Percentiles rank a stretch among this genome's conserved stretches.
Evolutionary conservation across 352 stramenopile species (phyloP).

Genomic region (Thalassiosira hispida): DNA sequence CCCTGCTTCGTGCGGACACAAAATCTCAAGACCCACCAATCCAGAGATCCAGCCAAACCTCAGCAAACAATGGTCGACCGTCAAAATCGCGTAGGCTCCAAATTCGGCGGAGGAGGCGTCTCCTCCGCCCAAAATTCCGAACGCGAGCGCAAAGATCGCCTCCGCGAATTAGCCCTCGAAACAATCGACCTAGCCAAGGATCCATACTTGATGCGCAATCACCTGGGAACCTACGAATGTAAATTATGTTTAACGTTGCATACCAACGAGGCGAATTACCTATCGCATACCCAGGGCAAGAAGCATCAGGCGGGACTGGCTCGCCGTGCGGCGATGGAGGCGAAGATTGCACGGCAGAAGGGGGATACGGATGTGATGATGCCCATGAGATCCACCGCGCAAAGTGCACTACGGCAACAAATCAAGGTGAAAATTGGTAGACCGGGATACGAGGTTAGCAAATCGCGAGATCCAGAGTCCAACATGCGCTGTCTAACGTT

Average conservation of each 20-base stretch:
- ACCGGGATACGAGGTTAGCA: constrained; percentile 97
- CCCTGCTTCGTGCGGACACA: no score
- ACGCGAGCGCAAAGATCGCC: constrained; percentile 94
- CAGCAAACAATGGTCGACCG: constrained; percentile 76
- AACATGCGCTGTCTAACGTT: constrained; percentile 86
- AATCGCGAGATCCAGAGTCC: constrained; percentile 85
- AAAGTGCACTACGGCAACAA: constrained; percentile 52
- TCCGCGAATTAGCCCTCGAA: constrained; percentile 97
- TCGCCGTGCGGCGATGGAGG: constrained; percentile 86
- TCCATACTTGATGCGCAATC: constrained; percentile 99
- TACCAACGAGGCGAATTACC: constrained; percentile 99
- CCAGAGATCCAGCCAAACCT: neutral
- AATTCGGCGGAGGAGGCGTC: constrained; percentile 88
- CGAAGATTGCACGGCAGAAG: constrained; percentile 59
- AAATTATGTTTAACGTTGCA: constrained; percentile 99
- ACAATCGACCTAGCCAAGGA: constrained; percentile 99
- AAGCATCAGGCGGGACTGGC: constrained; percentile 97
- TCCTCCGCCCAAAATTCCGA: constrained; percentile 82
- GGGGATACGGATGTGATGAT: constrained; percentile 55
- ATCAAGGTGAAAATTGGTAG: constrained; percentile 94
- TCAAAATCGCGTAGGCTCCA: constrained; percentile 89
- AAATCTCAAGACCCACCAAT: no score
- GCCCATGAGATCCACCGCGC: constrained; percentile 20
- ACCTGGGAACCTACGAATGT: constrained; percentile 98
- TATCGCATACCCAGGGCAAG: constrained; percentile 99